Evolutionary conservation across 106 monocot genomes (phyloP).

Genomic region (Narthecium ossifragum): DNA sequence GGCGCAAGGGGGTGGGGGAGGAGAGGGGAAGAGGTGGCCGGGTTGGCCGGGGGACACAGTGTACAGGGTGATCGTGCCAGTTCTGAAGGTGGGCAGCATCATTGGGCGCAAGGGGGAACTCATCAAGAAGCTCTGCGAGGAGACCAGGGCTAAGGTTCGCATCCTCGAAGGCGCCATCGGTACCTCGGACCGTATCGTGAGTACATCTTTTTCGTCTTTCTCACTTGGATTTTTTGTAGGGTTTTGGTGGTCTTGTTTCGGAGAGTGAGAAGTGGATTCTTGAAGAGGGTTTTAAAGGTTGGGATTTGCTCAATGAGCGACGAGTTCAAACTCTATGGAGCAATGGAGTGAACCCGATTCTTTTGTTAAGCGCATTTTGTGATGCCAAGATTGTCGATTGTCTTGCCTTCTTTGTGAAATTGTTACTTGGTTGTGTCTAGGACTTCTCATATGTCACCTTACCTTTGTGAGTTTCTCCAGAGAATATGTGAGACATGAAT

Average conservation of each 20-base stretch:
- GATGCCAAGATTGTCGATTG: no score
- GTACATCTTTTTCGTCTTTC: constrained; percentile 8
- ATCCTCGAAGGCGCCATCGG: constrained; percentile 65
- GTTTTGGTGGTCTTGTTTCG: background rate
- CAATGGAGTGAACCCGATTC: no score
- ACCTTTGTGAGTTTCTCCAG: no score
- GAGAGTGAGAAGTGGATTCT: background rate
- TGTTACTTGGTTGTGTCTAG: no score
- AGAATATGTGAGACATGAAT: no score
- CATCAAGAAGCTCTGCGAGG: constrained; percentile 86
- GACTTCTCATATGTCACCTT: no score
- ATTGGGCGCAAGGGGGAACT: constrained; percentile 82
- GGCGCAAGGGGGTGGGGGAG: background rate
- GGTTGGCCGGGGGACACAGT: constrained; percentile 88
- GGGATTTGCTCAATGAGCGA: no score
- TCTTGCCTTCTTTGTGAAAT: no score
- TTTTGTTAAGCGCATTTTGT: no score
- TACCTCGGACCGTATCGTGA: constrained; percentile 73
- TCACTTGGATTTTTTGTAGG: background rate
- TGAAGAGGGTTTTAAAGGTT: background rate
- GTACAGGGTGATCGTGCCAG: constrained; percentile 67
- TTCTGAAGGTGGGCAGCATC: constrained; percentile 73
- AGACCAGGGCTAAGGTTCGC: constrained; percentile 64
- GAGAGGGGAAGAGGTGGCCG: constrained; percentile 61
- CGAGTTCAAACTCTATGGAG: no score